Conservation (phyloP, 2,329 filamentous ascomycete species). For the Clonostachys sp. region DNA sequence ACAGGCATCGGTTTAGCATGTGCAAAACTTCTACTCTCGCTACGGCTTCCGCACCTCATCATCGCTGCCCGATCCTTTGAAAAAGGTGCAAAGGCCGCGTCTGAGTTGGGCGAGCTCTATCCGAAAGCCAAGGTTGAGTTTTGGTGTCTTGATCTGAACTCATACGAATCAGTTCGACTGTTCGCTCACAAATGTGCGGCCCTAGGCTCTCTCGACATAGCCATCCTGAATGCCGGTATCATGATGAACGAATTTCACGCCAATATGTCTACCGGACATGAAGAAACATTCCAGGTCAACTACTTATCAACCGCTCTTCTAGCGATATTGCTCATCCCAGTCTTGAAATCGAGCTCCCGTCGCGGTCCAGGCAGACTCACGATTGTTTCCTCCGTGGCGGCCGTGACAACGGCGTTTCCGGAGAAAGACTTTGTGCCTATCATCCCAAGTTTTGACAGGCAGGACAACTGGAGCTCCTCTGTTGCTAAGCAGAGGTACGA, state of each 20-base stretch:
- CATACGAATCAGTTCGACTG: constrained; percentile 12
- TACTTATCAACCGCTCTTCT: constrained; percentile 20
- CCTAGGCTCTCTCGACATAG: constrained; percentile 12
- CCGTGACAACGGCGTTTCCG: constrained; percentile 13
- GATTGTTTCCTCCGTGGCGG: constrained; percentile 20
- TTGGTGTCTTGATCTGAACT: constrained; percentile 14
- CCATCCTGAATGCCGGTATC: constrained; percentile 27
- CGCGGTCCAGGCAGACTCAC: constrained; percentile 16
- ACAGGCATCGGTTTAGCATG: constrained; percentile 36
- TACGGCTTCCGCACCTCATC: constrained; percentile 28
- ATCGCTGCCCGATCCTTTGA: constrained; percentile 28
- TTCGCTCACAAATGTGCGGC: constrained; percentile 9
- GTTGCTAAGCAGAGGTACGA: constrained; percentile 15
- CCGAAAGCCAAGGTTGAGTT: constrained; percentile 12
- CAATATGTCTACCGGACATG: constrained; percentile 15
- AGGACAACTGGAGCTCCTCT: constrained; percentile 9
- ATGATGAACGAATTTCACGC: constrained; percentile 7
- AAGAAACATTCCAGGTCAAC: constrained; percentile 23
- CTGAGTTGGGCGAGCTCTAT: background rate
- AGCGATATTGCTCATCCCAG: constrained; percentile 16
- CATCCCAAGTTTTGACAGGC: constrained; percentile 21
- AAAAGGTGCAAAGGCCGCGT: constrained; percentile 6
- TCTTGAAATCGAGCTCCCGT: constrained; percentile 4
- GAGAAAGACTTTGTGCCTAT: constrained; percentile 12
- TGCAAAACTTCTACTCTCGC: constrained; percentile 27